Percentiles rank a stretch among this genome's conserved stretches.
Evolutionary conservation across 2,329 filamentous ascomycete genomes (phyloP).

Genomic region (Colletotrichum endophyticum): DNA sequence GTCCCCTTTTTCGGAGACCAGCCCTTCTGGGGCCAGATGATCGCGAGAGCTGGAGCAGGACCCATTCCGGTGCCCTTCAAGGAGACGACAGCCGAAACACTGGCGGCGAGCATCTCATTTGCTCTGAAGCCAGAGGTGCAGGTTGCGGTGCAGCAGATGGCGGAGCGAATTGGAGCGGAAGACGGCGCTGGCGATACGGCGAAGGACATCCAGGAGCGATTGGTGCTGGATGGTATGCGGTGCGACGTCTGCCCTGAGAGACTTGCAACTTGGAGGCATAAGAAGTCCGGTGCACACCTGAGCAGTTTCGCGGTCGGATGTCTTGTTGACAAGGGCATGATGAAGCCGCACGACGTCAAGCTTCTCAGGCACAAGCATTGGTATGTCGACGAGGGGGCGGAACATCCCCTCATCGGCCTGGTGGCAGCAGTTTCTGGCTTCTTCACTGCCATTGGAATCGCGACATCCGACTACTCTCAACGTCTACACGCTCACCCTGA

Average conservation of each 20-base stretch:
- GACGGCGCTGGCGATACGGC: conserved; percentile 57
- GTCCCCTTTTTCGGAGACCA: conserved; percentile 73
- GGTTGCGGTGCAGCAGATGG: conserved; percentile 43
- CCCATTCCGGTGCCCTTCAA: conserved; percentile 63
- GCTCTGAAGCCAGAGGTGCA: conserved; percentile 55
- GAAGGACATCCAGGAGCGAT: conserved; percentile 57
- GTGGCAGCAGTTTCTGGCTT: conserved; percentile 71
- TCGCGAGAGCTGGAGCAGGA: conserved; percentile 64
- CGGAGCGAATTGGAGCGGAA: conserved; percentile 57
- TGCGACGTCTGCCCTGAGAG: conserved; percentile 63
- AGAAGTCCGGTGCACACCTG: conserved; percentile 60
- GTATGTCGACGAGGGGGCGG: conserved; percentile 68
- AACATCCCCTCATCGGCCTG: conserved; percentile 68
- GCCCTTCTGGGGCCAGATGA: conserved; percentile 70
- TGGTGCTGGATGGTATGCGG: conserved; percentile 58
- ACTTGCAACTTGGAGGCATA: conserved; percentile 67
- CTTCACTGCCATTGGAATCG: conserved; percentile 68
- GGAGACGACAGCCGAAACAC: conserved; percentile 58
- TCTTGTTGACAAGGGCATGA: conserved; percentile 56
- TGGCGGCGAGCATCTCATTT: conserved; percentile 57
- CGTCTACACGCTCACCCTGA: conserved; percentile 9
- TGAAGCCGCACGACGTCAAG: conserved; percentile 64
- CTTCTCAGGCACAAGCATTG: conserved; percentile 55
- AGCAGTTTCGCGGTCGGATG: conserved; percentile 67
- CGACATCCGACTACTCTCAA: conserved; percentile 24